Percentiles rank a stretch among this genome's conserved stretches.
These are phyloP conservation scores for Exophiala spinifera DNA, from an alignment of 2,329 filamentous ascomycete species.

Conservation along the genomic window DNA sequence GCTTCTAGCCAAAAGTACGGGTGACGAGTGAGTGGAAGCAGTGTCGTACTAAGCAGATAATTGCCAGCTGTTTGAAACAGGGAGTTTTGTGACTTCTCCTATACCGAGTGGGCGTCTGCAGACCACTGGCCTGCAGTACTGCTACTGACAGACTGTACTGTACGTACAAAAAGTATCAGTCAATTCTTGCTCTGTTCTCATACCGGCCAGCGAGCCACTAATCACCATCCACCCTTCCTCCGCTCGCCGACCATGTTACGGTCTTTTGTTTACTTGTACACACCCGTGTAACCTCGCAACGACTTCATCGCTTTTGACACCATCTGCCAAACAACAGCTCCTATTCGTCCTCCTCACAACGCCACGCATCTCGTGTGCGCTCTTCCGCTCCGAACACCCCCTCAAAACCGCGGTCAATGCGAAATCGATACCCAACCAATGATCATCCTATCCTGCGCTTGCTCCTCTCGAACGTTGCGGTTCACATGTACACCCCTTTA, in stretches of 20 bases:
- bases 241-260: not conserved
- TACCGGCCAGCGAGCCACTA: not conserved
- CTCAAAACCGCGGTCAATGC: not conserved
- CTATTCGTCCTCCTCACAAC: not conserved
- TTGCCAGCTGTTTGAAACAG: too few relatives aligned
- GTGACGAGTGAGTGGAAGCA: too few relatives aligned
- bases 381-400: not conserved
- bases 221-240: not conserved
- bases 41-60: too few relatives aligned
- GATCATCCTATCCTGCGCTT: not conserved
- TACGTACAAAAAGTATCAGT: too few relatives aligned
- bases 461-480: not conserved
- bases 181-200: not conserved
- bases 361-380: not conserved
- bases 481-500: too few relatives aligned
- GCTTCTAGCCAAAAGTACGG: not conserved
- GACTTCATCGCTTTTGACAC: not conserved
- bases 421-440: not conserved
- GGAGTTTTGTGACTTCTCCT: too few relatives aligned
- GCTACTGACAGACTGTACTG: too few relatives aligned
- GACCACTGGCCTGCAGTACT: too few relatives aligned
- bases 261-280: not conserved
- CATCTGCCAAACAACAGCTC: not conserved
- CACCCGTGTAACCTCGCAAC: not conserved
- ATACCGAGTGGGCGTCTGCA: too few relatives aligned